These are phyloP conservation scores for Neoboletus brunneissimus DNA, from an alignment of 768 basidiomycete genomes.

Conservation along the genomic window DNA sequence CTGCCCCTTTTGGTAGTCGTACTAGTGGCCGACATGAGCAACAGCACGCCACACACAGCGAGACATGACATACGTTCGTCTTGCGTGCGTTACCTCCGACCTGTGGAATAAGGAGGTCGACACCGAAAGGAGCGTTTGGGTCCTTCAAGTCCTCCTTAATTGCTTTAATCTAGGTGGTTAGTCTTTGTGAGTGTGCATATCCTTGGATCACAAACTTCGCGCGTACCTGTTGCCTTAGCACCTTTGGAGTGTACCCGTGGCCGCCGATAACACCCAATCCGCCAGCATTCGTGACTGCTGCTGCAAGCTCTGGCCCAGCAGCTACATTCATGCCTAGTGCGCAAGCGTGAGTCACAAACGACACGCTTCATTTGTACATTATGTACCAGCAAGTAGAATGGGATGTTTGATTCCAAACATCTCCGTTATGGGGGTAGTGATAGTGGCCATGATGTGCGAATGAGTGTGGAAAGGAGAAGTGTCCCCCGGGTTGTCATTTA, in stretches of 20 bases:
- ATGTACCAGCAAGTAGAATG: conserved; percentile 72
- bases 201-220: background rate
- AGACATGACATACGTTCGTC: conserved; percentile 63
- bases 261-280: conserved; percentile 93
- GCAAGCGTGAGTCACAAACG: conserved; percentile 29
- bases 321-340: conserved; percentile 62
- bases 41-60: background rate
- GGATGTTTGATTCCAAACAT: conserved; percentile 89
- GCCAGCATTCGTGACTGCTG: conserved; percentile 92
- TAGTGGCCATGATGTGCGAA: conserved; percentile 42
- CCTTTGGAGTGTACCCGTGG: conserved; percentile 79
- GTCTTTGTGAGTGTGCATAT: conserved; percentile 6
- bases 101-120: conserved; percentile 86
- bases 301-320: conserved; percentile 80
- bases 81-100: conserved; percentile 85
- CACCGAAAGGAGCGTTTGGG: conserved; percentile 82
- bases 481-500: background rate
- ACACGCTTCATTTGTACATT: conserved; percentile 25
- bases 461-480: background rate
- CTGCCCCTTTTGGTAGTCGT: conserved; percentile 87
- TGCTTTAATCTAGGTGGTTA: conserved; percentile 52
- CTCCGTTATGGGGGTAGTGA: conserved; percentile 84
- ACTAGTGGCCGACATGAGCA: conserved; percentile 38
- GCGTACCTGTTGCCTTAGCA: conserved; percentile 71
- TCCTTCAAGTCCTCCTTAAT: conserved; percentile 72